Percentiles rank a stretch among this genome's conserved stretches.
Evolutionary conservation across 2,329 filamentous ascomycete genomes (phyloP).

Genomic region (Aspergillus tamarii): DNA sequence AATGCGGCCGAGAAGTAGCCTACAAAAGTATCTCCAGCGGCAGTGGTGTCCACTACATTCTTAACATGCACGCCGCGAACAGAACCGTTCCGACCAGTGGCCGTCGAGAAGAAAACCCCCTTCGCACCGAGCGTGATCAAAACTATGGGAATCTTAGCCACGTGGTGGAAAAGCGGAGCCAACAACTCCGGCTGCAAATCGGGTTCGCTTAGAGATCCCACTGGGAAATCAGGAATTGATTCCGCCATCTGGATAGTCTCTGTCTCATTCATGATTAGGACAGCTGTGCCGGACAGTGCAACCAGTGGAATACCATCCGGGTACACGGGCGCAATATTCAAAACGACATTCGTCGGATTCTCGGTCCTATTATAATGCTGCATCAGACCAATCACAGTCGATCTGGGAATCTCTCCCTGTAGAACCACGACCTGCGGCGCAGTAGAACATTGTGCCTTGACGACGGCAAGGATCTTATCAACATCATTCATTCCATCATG

Average conservation of each 20-base stretch:
- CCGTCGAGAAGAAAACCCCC: conserved; percentile 67
- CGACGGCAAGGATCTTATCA: conserved; percentile 40
- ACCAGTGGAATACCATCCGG: conserved; percentile 69
- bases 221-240: conserved; percentile 29
- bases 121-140: conserved; percentile 82
- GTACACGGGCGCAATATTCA: conserved; percentile 87
- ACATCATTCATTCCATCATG: conserved; percentile 47
- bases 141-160: conserved; percentile 70
- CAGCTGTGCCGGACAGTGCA: conserved; percentile 69
- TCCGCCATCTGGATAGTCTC: conserved; percentile 76
- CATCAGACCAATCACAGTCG: conserved; percentile 66
- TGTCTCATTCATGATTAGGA: conserved; percentile 87
- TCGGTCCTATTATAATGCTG: conserved; percentile 19
- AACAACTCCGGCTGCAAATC: conserved; percentile 58
- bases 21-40: conserved; percentile 91
- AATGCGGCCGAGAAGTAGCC: conserved; percentile 48
- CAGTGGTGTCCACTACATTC: conserved; percentile 86
- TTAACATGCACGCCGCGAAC: conserved; percentile 65
- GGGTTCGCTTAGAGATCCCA: neutral
- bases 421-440: conserved; percentile 69
- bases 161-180: conserved; percentile 63
- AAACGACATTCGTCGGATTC: conserved; percentile 61
- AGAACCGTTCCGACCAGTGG: conserved; percentile 46
- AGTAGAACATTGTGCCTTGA: conserved; percentile 31
- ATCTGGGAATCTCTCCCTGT: conserved; percentile 76